Evolutionary conservation across 345 rosid species (phyloP).

Genomic region (Pelargonium nanum): DNA sequence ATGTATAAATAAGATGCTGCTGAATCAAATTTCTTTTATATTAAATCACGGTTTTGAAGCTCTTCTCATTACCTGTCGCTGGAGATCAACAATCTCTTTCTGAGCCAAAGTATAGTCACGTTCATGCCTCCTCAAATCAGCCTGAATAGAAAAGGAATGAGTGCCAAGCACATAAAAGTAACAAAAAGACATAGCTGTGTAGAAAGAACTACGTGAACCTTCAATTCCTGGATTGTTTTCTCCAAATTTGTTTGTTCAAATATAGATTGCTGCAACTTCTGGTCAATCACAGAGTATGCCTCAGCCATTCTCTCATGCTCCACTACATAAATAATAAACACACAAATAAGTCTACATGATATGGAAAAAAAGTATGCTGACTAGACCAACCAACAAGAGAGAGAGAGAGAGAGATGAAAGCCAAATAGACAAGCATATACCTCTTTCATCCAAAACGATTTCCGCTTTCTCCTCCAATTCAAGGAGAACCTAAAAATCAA

Average conservation of each 20-base stretch:
- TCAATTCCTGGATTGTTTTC: conserved; percentile 58
- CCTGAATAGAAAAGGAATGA: conserved; percentile 32
- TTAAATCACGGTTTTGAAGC: too few species aligned
- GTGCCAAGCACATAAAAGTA: not conserved
- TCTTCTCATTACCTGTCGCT: conserved; percentile 52
- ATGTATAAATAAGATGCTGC: not conserved
- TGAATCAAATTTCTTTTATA: too few species aligned
- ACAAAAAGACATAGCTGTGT: conserved; percentile 6
- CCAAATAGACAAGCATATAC: conserved; percentile 13
- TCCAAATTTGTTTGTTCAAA: conserved; percentile 64
- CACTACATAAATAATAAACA: conserved; percentile 34
- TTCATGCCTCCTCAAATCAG: conserved; percentile 67
- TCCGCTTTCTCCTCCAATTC: conserved; percentile 94
- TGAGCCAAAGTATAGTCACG: conserved; percentile 58
- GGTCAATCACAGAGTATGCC: conserved; percentile 60
- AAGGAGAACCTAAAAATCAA: conserved; percentile 49
- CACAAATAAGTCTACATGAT: not conserved
- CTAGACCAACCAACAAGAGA: not conserved
- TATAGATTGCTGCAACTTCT: conserved; percentile 58
- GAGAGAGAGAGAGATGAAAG: not conserved
- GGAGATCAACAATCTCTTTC: conserved; percentile 75
- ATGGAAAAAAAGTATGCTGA: not conserved
- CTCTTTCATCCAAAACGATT: conserved; percentile 87
- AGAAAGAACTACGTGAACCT: conserved; percentile 34
- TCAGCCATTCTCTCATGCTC: conserved; percentile 85